Base-by-base conservation (phyloP, 805 yeast species). In the Candida incommunis region DNA sequence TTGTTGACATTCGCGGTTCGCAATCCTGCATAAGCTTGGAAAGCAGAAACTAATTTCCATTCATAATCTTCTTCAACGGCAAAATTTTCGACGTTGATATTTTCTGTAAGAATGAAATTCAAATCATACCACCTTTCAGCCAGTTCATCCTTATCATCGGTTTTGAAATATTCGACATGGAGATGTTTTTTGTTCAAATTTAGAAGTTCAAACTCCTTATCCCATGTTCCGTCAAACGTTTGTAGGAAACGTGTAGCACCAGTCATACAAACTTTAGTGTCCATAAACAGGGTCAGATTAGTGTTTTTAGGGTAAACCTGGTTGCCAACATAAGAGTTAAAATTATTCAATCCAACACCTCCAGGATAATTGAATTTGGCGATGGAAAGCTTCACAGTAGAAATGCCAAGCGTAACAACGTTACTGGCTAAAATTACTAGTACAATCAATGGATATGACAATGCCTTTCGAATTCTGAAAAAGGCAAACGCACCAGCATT, bases 321-420 rank as follows among this genome's bases (percentile, higher is more conserved):
- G n/a, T 7, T 16, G 13, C 20, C 37, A 31, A 31, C 18, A 37
- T 65, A 57, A 7, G 66, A 53, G 54, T 85, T 82, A 47, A 82
- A 69, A 21, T 55, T 55, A 15, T 57, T 48, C 26, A 87, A 62
- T 0, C 95, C 95, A 1, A 63, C 69, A 0, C 96, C 96, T 11
- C 96, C 96, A 2, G 96, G 95, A 57, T 90, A 90, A 60, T 90
- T 90, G 59, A 66, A 66, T 43, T 81, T 70, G 0, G 95, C 85
- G 3, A 77, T 68, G 41, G 69, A 71, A 0, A 80, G 74, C 69
- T 78, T 78, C 9, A 69, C 56, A 1, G 71, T 40, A 0, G 88
- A 73, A 2, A 68, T 43, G 0, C 62, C 43, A 3, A 71, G 46
- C 2, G 75, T 65, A 0, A 58, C 41, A 0, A 68, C 13, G 22